Base-by-base conservation (phyloP, 1,139 yeast genomes). In the Ogataea hybrid region DNA sequence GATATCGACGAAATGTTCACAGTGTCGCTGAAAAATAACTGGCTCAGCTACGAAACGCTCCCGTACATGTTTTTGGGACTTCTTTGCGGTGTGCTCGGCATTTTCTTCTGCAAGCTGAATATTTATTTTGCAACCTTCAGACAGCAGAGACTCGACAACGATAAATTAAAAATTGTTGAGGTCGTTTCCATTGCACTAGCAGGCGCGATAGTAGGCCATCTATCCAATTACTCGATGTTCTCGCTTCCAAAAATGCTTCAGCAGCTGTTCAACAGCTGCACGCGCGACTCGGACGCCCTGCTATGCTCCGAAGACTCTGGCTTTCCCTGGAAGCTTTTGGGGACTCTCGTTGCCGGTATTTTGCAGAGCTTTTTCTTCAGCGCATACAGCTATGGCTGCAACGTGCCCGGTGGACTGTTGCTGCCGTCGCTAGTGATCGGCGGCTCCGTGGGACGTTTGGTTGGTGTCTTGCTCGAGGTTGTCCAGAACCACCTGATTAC, bases 371-470 rank as follows among this genome's bases (percentile, higher is more conserved):
- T 80, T 43, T 46, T 80, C 0, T 63, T 82, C 12, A 68, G 86
- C 0, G 71, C 85, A 0, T 79, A 81, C 50, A 70, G 89, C 1
- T 83, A 77, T 61, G 86, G 90, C 1, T 68, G 79, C 1, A 69
- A 73, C 28, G 66, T 84, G 7, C 94, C 95, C 0, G 89, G 92
- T 3, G 95, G 94, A 0, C 69, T 84, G 3, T 63, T 85, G 43
- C 77, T 81, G 77, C 94, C 95, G 0, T 76, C 87, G 0, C 67
- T 85, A 54, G 78, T 79, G 0, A 67, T 83, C 15, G 95, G 95
- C 3, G 94, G 86, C 0, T 64, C 81, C 1, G 64, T 75, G 8
- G 95, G 95, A 0, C 63, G 96, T 39, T 63, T 82, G 5, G 53
- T 83, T 6, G 96, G 96, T 0, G 69, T 81, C 2, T 35, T 80